Conservation (phyloP, 129 eudicot species). For the Saussurea involucrata region DNA sequence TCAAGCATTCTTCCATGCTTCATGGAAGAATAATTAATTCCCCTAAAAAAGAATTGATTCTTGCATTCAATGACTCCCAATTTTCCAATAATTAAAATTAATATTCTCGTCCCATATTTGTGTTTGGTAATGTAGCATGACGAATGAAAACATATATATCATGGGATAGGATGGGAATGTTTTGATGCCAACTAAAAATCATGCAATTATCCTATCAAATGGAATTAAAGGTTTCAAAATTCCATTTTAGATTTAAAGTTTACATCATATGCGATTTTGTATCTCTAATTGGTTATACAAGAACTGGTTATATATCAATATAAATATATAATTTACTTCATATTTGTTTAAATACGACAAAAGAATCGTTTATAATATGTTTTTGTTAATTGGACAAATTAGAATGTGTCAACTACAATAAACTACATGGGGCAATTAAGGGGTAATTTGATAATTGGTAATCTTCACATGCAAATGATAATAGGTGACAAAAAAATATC, state of each 20-base stretch:
- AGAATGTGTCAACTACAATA: background rate
- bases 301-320: background rate
- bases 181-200: slow-evolving; percentile 9
- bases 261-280: background rate
- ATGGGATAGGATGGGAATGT: slow-evolving; percentile 12
- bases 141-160: slow-evolving; percentile 12
- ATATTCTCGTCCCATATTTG: background rate
- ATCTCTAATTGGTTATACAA: background rate
- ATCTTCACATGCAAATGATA: no score
- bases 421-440: no score
- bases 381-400: background rate
- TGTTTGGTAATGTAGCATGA: background rate
- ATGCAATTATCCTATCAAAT: background rate
- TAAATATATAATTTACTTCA: background rate
- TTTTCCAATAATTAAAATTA: background rate
- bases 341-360: background rate
- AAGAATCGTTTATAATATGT: background rate
- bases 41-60: background rate
- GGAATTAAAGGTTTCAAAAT: background rate
- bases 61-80: slow-evolving; percentile 9
- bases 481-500: no score
- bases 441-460: no score
- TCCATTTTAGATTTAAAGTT: background rate
- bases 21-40: slow-evolving; percentile 35
- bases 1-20: slow-evolving; percentile 26